Base-by-base conservation (phyloP, 163 green algal genomes). In the Scenedesmus sp. region DNA sequence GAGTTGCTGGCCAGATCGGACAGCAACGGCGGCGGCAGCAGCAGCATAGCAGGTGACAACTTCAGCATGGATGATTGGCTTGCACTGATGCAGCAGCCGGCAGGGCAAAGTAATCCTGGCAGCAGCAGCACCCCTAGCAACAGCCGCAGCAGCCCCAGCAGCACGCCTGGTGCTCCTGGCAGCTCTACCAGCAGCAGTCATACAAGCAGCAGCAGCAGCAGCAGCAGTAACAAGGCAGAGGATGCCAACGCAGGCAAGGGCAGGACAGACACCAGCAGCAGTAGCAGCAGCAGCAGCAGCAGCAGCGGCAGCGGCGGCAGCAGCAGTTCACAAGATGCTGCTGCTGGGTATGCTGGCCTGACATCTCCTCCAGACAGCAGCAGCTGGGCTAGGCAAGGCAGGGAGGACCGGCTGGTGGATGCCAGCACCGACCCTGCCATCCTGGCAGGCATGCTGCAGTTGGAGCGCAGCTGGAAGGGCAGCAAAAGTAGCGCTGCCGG, bases 391-490 rank as follows among this genome's bases (percentile, higher is more conserved):
- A 56, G 37, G 20, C n/a, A 51, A 56, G 16, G 37, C 83, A 80
- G 53, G 1, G 46, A 46, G 13, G 84, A 89, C 3, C 84, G 84
- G 4, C 46, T 22, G 84, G 61, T 82, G 26, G 40, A 44, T 33
- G 35, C 15, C 20, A 89, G 42, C 76, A 51, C 44, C 12, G 35
- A 81, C 42, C 84, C 84, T 44, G 84, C 80, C 30, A 26, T 85
- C 30, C 30, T 90, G 15, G 68, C 30, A 59, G 70, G 70, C 0
- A n/a, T 85, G 44, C 12, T 90, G 85, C 70, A 53, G 72, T 73
- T 90, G n/a, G 85, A 90, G 42, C 85, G 85, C 49, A 90, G 70
- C 49, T 90, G 85, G 85, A 85, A 76, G 30, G 30, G 42, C 18
- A 53, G 78, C 78, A 84, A 24, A 9, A 56, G 78, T 42, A 20